Evolutionary conservation across 257 asterid genomes (phyloP), one percentile per base, ranked within the genome.

Genomic region (Echites panduratus): DNA sequence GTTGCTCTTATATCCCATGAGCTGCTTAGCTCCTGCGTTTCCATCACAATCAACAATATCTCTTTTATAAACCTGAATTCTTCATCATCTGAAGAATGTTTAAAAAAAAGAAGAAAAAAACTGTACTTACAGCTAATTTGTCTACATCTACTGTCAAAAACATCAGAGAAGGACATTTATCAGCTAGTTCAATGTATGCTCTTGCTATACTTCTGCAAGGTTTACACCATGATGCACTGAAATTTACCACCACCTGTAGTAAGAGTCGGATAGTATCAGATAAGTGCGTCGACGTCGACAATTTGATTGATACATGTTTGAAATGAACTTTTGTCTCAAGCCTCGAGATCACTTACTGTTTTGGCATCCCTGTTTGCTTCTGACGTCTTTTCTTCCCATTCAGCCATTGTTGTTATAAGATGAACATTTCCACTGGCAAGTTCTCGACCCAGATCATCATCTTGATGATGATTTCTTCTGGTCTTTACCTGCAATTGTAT

Each of bases 1-100:
- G 96, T 87, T 58, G 96, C 93, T 76, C 83, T 84, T 32, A 87
- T 79, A 73, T 87, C 89, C 96, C 93, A 89, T 19, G 82, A 40
- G 7, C 79, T 70, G 79, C 89, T 77, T 48, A 89, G 82, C 77
- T 89, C 96, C 96, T 89, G 84, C 81, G 76, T 53, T 72, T 27
- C 2, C 38, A 32, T 32, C 38, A 32, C 38, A 32, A 32, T 32
- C 3, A 32, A 32, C 3, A 32, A 32, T 32, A 32, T 32, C 38
- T 32, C 38, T 32, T 3, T 32, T 32, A 1, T 32, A 32, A 32
- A 32, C 38, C 38, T 32, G n/a, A n/a, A n/a, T n/a, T n/a, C n/a
- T n/a, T n/a, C n/a, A n/a, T n/a, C n/a, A 40, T 40, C 43, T 40
- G 45, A 22, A 11, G 35, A 9, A 40, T 27, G 13, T 24, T 40